Conservation (phyloP, 208 protist species). For the Wallacemonas collosoma region DNA sequence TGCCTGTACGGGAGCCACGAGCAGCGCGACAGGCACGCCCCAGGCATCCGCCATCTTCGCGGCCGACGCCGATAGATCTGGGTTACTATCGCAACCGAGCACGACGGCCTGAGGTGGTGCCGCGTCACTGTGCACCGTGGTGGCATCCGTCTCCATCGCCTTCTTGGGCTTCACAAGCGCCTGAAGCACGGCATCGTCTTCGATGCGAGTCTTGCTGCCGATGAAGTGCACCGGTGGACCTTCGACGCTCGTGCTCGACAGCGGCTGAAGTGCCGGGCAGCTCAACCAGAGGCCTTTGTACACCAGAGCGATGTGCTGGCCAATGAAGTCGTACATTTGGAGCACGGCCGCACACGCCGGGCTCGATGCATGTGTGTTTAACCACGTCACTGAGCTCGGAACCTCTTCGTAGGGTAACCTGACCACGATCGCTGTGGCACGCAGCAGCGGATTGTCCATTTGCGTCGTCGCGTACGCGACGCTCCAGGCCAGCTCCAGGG, state of each 20-base stretch:
- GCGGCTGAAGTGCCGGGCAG: slow-evolving; percentile 5
- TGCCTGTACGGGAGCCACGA: slow-evolving; percentile 52
- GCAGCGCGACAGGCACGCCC: slow-evolving; percentile 18
- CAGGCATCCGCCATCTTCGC: slow-evolving; percentile 18
- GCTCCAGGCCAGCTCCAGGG: slow-evolving; percentile 62
- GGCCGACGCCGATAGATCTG: not conserved
- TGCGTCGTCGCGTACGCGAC: slow-evolving; percentile 55
- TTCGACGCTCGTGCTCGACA: not conserved
- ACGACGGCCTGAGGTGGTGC: slow-evolving; percentile 21
- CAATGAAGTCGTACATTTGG: slow-evolving; percentile 46
- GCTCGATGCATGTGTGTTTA: not conserved
- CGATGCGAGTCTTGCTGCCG: slow-evolving; percentile 22
- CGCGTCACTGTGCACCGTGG: not conserved
- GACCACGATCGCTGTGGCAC: slow-evolving; percentile 46
- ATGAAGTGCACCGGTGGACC: slow-evolving; percentile 27
- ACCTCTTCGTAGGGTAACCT: slow-evolving; percentile 56
- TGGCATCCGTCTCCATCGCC: not conserved
- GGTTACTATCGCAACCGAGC: slow-evolving; percentile 46
- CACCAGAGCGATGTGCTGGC: slow-evolving; percentile 52
- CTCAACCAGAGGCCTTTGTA: slow-evolving; percentile 24
- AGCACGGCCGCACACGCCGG: slow-evolving; percentile 8
- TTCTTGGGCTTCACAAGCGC: not conserved
- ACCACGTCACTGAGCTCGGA: slow-evolving; percentile 19
- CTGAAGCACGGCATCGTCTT: slow-evolving; percentile 20
- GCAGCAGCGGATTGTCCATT: slow-evolving; percentile 32